phyloP scores from a whole-genome alignment of 495 filamentous ascomycete genomes.

The Podospora pseudoanserina region DNA sequence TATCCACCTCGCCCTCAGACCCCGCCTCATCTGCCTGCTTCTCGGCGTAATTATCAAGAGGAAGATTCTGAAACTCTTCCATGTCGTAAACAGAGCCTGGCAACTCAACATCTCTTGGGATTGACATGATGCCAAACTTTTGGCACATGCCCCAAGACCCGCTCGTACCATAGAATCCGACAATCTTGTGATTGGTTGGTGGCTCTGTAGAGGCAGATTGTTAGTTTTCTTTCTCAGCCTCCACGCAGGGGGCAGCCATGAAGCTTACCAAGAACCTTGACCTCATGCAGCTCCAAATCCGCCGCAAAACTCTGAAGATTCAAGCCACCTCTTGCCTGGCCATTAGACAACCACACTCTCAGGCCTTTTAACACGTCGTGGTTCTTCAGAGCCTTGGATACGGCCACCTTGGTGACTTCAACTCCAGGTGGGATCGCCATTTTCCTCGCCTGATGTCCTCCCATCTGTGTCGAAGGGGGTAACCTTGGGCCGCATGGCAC shows the following conservation, averaged over 20 bases:
- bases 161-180: conserved; percentile 44
- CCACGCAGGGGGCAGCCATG: too few relatives aligned
- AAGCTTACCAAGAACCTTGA: too few relatives aligned
- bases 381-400: neutral
- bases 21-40: neutral
- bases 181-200: conserved; percentile 31
- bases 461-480: neutral
- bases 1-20: neutral
- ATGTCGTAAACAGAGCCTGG: conserved; percentile 37
- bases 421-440: neutral
- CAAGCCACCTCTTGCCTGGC: conserved; percentile 1
- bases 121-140: conserved; percentile 44
- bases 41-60: neutral
- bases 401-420: conserved; percentile 4
- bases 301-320: neutral
- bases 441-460: conserved; percentile 7
- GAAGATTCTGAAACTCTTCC: conserved; percentile 34
- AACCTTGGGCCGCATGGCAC: conserved; percentile 4
- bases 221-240: neutral
- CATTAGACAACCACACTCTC: conserved; percentile 10
- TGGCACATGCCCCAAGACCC: conserved; percentile 21
- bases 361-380: neutral
- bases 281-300: conserved; percentile 9
- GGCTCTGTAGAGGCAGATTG: conserved; percentile 23
- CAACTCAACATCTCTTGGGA: conserved; percentile 33